Evolutionary conservation across 176 grass and related monocot genomes (phyloP), one percentile per base, ranked within the genome.

Genomic region (Oryza brachyantha): DNA sequence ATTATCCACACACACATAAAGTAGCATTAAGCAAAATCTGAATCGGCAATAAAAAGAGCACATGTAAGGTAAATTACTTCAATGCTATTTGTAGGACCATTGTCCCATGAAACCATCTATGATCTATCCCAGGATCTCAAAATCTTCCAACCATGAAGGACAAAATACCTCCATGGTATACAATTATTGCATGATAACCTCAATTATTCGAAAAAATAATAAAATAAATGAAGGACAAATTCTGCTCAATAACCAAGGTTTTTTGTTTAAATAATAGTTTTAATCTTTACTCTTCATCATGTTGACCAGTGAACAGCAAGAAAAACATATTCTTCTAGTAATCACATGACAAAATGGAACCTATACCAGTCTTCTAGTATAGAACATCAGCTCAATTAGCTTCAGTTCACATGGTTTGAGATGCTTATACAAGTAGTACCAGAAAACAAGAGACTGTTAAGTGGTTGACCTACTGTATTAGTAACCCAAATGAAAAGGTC

Each of bases 11-110:
- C 66, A 75, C 24, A 83, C 63, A 62, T 73, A 61, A 86, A 74
- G 46, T 66, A 37, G 74, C 69, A 69, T 74, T 68, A 70, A 83
- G 54, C 25, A 78, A 73, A 79, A 69, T 62, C 88, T 90, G 70
- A 75, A 70, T 40, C 31, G 40, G 41, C 19, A 74, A 81, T n/a
- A 81, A 25, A 68, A 48, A 45, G 11, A 72, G 13, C 42, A 58
- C 1, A 16, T 13, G 29, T 87, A 68, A 91, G 80, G 29, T 68
- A 59, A 76, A 83, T 29, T 59, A 68, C 27, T 39, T 46, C 4
- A 28, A 79, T 32, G 52, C 3, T 38, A 78, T 52, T 61, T 35
- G 52, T 61, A 32, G 57, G 50, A 67, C 40, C 55, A 78, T 31
- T 13, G 7, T 66, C 26, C 13, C 35, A 67, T 55, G 35, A 22